Conservation (phyloP, 768 basidiomycete genomes). For the Naganishia antarctica region DNA sequence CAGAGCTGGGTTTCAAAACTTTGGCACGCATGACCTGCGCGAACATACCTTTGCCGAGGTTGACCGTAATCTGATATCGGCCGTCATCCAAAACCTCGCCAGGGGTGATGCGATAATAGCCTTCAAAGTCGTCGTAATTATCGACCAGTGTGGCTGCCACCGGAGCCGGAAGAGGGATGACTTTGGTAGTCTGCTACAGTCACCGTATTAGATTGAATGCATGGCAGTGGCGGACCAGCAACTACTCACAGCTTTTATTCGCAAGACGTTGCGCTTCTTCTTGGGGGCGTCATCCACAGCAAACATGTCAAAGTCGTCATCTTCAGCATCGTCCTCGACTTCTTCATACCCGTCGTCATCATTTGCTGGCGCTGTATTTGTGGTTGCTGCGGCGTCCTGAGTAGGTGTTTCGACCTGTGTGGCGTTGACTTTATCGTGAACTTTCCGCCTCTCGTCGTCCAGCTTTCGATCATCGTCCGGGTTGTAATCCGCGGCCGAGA, state of each 20-base stretch:
- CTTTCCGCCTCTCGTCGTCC: constrained; percentile 67
- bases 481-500: constrained; percentile 91
- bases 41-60: constrained; percentile 98
- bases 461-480: constrained; percentile 74
- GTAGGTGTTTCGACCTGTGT: neutral
- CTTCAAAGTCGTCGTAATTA: constrained; percentile 86
- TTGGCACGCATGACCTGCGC: constrained; percentile 90
- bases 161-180: constrained; percentile 53
- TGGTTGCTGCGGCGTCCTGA: constrained; percentile 34
- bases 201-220: neutral
- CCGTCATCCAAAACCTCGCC: constrained; percentile 90
- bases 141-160: constrained; percentile 57
- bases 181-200: neutral
- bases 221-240: constrained; percentile 2
- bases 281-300: constrained; percentile 59
- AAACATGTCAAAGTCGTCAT: constrained; percentile 95
- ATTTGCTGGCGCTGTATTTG: constrained; percentile 38
- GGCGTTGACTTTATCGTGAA: constrained; percentile 40
- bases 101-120: constrained; percentile 88
- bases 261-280: constrained; percentile 51
- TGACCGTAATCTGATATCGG: constrained; percentile 88
- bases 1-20: constrained; percentile 56
- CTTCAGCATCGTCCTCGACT: constrained; percentile 59
- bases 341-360: constrained; percentile 53
- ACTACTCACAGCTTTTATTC: constrained; percentile 54